Base-by-base conservation (phyloP, 108 stramenopile species). In the Pseudonitzschia delicatissima region DNA sequence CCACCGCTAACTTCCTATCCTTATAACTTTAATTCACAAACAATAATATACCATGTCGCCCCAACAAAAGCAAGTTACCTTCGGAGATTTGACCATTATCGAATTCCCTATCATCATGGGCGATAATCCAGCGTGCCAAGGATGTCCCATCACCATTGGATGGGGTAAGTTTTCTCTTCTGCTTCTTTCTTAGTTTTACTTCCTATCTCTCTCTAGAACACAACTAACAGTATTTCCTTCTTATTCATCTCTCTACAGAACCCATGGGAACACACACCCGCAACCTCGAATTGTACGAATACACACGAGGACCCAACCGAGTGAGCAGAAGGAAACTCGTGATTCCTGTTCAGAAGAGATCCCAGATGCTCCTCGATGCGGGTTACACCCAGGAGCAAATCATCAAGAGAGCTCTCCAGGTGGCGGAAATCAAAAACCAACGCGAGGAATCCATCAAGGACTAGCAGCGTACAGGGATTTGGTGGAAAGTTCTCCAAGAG, bases 101-200 rank as follows among this genome's bases (percentile, higher is more conserved):
- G 77, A 78, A 57, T 78, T 52, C 57, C 67, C 67, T 23, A 59
- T 64, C 12, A 58, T 78, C 13, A 33, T 78, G 51, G 71, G 77
- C 9, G 77, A 78, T 15, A 68, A 78, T 27, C 77, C 77, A 26
- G 45, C 77, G 13, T 57, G 57, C 32, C 26, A 28, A 26, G 77
- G 77, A 6, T 62, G 61, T 64, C 77, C 77, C n/a, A 51, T 78
- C 15, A 57, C 72, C 8, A 66, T 77, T 37, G 76, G 45, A 0
- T 76, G 75, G 75, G 7, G 47, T 48, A 48, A 21, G 47, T 48
- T 23, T 39, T 7, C 47, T 45, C 5, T 44, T 44, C n/a, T 7
- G 42, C 6, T 44, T 7, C 3, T 44, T 44, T 44, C 17, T 44
- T 48, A 2, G 7, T 18, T 48, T 23, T 48, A 4, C 21, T 48